Evolutionary conservation across 352 stramenopile genomes (phyloP), one percentile per base, ranked within the genome.

Genomic region (Globisporangium perplexum): DNA sequence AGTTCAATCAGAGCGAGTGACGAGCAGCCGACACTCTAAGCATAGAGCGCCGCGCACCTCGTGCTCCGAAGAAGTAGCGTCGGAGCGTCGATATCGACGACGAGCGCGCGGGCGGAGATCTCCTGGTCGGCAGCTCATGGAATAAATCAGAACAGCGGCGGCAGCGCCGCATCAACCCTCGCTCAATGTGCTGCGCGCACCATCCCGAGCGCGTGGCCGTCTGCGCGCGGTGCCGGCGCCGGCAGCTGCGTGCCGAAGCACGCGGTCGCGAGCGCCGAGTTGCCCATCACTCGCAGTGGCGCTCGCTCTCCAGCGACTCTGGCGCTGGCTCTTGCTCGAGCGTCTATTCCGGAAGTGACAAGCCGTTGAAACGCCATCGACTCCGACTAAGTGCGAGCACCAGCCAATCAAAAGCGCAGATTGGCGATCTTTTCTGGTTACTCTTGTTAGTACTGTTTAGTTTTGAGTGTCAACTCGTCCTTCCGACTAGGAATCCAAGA

Each of bases 241-340:
- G 28, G 30, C 3, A 24, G 30, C 20, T 30, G 51, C 43, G 20
- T n/a, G 12, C 47, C 12, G 33, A 68, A 58, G 55, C 51, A 63
- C 46, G 61, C 50, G 46, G 43, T 53, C 31, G 57, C 48, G 44
- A 63, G 63, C 50, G 54, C 56, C 18, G 53, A 38, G 57, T 65
- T 65, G 48, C 62, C 62, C 62, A 68, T 68, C 38, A 24, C 20
- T 20, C n/a, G 7, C 3, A n/a, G n/a, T n/a, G n/a, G n/a, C n/a
- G n/a, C n/a, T n/a, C n/a, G n/a, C n/a, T n/a, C n/a, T n/a, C 4
- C 18, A 53, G 39, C 49, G 52, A 18, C 28, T 14, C 2, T 15
- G 10, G 11, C 20, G 55, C n/a, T n/a, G n/a, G n/a, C n/a, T n/a
- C n/a, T n/a, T n/a, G n/a, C n/a, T n/a, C n/a, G n/a, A n/a, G n/a